Conservation (phyloP, 768 basidiomycete genomes). For the Podaxis sp. region DNA sequence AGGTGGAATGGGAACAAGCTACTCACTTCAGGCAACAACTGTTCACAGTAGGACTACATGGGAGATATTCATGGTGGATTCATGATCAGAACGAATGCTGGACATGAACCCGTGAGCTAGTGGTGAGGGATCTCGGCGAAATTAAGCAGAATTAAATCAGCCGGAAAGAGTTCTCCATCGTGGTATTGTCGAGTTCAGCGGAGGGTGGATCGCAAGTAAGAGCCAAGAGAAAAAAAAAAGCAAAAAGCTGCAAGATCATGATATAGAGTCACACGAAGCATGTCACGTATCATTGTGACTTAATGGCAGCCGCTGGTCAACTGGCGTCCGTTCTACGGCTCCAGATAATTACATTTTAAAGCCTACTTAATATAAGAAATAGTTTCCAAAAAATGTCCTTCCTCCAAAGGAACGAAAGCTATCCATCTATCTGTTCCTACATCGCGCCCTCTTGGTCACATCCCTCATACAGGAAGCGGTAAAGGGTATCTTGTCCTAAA, state of each 20-base stretch:
- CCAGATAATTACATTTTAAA: neutral
- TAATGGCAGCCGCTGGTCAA: neutral
- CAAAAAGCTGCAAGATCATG: neutral
- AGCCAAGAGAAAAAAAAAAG: neutral
- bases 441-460: neutral
- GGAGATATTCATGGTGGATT: neutral
- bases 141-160: neutral
- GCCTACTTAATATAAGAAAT: conserved; percentile 3
- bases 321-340: neutral
- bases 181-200: neutral
- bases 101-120: neutral
- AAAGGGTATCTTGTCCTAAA: conserved; percentile 11
- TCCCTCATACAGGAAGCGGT: neutral
- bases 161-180: neutral
- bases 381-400: neutral
- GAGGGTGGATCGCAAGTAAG: neutral
- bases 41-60: neutral
- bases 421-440: neutral
- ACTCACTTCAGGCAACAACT: neutral
- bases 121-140: neutral
- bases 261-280: neutral
- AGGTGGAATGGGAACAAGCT: neutral
- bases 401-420: conserved; percentile 1
- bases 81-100: neutral
- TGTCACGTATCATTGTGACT: neutral